Percentiles rank a stretch among this genome's conserved stretches.
Conservation (phyloP, 2,329 filamentous ascomycete genomes). For the Fusarium hostae region DNA sequence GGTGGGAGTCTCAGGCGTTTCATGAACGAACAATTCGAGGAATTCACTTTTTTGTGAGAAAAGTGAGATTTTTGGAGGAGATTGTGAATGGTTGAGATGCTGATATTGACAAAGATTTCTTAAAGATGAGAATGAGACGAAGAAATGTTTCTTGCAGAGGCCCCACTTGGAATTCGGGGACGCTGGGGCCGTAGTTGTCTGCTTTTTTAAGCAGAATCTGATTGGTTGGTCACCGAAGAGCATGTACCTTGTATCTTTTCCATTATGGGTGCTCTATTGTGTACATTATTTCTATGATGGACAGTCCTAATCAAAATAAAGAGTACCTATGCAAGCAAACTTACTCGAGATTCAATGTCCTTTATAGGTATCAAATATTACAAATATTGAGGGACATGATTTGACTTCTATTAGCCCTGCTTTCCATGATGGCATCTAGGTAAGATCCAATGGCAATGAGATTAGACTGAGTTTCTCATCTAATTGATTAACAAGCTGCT, state of each 20-base stretch:
- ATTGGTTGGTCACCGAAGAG: constrained; percentile 8
- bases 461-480: background rate
- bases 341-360: background rate
- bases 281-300: background rate
- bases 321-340: background rate
- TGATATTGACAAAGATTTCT: constrained; percentile 20
- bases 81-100: background rate
- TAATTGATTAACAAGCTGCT: background rate
- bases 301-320: no score
- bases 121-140: constrained; percentile 26
- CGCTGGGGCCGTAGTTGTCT: constrained; percentile 12
- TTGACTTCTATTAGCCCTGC: background rate
- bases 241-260: background rate
- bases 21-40: constrained; percentile 14
- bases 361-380: no score
- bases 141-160: constrained; percentile 40
- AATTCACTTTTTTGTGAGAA: background rate
- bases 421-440: no score
- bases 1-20: constrained; percentile 32
- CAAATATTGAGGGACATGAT: background rate
- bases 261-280: background rate
- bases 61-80: background rate
- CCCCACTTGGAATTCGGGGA: constrained; percentile 31
- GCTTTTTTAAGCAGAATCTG: constrained; percentile 29
- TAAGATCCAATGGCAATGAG: background rate